Evolutionary conservation across 2,329 filamentous ascomycete genomes (phyloP).

Genomic region (Colletotrichum chrysophilum): DNA sequence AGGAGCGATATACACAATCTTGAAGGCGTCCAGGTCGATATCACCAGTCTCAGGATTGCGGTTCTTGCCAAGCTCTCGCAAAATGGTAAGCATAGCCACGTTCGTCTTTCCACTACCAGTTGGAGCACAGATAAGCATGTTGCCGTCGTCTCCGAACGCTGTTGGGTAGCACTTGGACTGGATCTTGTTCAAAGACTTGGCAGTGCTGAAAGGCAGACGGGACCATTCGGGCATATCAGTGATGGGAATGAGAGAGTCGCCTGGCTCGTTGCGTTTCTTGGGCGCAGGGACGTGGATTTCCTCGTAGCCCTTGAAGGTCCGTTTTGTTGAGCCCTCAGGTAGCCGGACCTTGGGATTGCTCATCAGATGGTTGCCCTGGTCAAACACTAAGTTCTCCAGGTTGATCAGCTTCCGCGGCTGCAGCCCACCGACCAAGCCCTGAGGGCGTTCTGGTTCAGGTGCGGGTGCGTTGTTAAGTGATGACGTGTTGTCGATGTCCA

Average conservation of each 20-base stretch:
- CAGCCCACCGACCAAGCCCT: conserved; percentile 80
- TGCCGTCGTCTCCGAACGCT: conserved; percentile 92
- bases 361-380: conserved; percentile 98
- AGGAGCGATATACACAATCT: conserved; percentile 97
- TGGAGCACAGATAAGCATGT: conserved; percentile 96
- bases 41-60: conserved; percentile 88
- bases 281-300: conserved; percentile 97
- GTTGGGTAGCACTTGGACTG: conserved; percentile 92
- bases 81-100: conserved; percentile 95
- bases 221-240: conserved; percentile 94
- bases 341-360: conserved; percentile 96
- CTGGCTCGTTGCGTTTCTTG: conserved; percentile 82
- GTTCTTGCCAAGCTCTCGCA: conserved; percentile 96
- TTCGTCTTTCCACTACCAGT: conserved; percentile 99
- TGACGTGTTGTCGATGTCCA: conserved; percentile 84
- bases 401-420: conserved; percentile 90
- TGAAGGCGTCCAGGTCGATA: conserved; percentile 95
- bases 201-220: conserved; percentile 80
- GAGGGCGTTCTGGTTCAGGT: conserved; percentile 60
- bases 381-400: conserved; percentile 93
- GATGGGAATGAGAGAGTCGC: conserved; percentile 82
- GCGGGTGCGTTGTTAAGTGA: conserved; percentile 54
- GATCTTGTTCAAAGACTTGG: conserved; percentile 90
- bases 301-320: conserved; percentile 97
- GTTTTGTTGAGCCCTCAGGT: conserved; percentile 92